Conservation (phyloP, 345 rosid genomes). For the Salix exigua region DNA sequence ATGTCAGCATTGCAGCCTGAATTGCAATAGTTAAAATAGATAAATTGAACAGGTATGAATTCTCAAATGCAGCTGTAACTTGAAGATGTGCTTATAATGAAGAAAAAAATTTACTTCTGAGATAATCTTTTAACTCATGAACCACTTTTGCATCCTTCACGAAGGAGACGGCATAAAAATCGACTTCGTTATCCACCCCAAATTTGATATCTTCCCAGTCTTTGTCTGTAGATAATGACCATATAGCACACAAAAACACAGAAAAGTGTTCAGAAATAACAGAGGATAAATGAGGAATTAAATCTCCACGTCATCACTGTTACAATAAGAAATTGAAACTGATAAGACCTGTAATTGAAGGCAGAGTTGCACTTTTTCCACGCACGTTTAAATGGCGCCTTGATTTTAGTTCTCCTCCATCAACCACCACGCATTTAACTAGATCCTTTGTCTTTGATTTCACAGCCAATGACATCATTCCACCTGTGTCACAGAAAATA, state of each 20-base stretch:
- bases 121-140: slow-evolving; percentile 79
- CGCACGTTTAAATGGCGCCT: slow-evolving; percentile 97
- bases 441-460: slow-evolving; percentile 65
- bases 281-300: neutral
- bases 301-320: slow-evolving; percentile 12
- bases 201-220: slow-evolving; percentile 99
- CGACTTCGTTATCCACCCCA: slow-evolving; percentile 94
- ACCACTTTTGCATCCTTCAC: slow-evolving; percentile 96
- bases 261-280: neutral
- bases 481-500: slow-evolving; percentile 50
- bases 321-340: slow-evolving; percentile 9
- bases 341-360: slow-evolving; percentile 82
- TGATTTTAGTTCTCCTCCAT: slow-evolving; percentile 93
- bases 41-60: neutral
- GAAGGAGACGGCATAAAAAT: slow-evolving; percentile 93
- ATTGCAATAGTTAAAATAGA: slow-evolving; percentile 19
- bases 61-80: neutral
- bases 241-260: neutral
- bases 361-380: slow-evolving; percentile 92
- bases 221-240: slow-evolving; percentile 52
- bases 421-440: slow-evolving; percentile 74
- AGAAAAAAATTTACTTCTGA: slow-evolving; percentile 44
- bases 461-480: slow-evolving; percentile 96
- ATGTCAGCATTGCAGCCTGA: slow-evolving; percentile 82
- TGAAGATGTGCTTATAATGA: neutral